Percentiles rank a stretch among this genome's conserved stretches.
These are phyloP conservation scores for Canavalia ensiformis DNA, from an alignment of 306 rosid species.

Conservation along the genomic window DNA sequence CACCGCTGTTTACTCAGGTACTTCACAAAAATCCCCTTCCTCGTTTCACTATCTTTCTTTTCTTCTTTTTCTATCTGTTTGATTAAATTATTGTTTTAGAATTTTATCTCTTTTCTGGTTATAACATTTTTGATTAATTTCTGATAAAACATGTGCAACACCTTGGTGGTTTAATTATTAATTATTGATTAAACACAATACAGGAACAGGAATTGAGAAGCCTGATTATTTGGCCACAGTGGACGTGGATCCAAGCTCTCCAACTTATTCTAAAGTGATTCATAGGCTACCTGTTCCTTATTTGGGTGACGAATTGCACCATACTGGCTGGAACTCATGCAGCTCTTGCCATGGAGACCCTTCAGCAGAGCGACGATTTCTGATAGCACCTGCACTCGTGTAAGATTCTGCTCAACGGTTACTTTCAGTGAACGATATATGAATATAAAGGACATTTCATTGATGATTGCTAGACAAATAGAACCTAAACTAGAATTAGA, in stretches of 20 bases:
- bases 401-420: constrained; percentile 40
- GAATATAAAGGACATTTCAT: neutral
- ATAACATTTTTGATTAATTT: neutral
- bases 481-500: neutral
- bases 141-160: neutral
- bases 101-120: no score
- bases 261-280: constrained; percentile 83
- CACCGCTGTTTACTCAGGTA: constrained; percentile 81
- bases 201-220: constrained; percentile 90
- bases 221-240: constrained; percentile 97
- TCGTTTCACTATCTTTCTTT: neutral
- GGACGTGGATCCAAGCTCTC: constrained; percentile 87
- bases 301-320: constrained; percentile 90
- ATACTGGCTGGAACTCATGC: constrained; percentile 94
- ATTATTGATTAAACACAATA: constrained; percentile 3
- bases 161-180: neutral
- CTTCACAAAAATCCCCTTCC: neutral
- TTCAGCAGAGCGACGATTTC: constrained; percentile 67
- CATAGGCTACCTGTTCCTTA: constrained; percentile 74
- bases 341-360: constrained; percentile 98
- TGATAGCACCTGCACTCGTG: constrained; percentile 80
- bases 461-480: neutral
- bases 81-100: no score
- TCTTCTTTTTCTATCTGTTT: no score
- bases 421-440: neutral